phyloP scores from a whole-genome alignment of 306 rosid species.

The Albizia julibrissin region DNA sequence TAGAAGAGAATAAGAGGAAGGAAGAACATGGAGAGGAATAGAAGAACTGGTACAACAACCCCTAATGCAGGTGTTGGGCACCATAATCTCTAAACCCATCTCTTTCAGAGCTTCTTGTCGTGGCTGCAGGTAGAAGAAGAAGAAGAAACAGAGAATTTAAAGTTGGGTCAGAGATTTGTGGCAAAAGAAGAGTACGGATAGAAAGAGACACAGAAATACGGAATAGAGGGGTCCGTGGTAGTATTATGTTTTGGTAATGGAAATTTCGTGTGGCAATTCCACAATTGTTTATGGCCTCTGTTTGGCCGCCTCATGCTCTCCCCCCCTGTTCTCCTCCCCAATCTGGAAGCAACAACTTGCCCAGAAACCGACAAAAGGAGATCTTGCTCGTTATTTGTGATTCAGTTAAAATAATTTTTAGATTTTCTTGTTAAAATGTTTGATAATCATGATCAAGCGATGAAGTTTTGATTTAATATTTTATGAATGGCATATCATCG shows the following conservation, averaged over 20 bases:
- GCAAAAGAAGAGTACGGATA: neutral
- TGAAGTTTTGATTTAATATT: too few species aligned
- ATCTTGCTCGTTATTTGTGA: neutral
- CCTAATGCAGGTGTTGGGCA: constrained; percentile 84
- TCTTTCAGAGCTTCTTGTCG: constrained; percentile 9
- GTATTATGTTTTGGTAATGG: constrained; percentile 5
- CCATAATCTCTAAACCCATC: constrained; percentile 62
- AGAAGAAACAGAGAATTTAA: neutral
- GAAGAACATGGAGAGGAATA: constrained; percentile 83
- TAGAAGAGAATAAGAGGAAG: constrained; percentile 69
- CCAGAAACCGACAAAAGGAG: neutral
- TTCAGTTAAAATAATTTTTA: neutral
- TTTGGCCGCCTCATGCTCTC: neutral
- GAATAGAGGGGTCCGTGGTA: neutral
- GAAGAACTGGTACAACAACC: constrained; percentile 79
- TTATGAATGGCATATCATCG: too few species aligned
- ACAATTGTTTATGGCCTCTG: neutral
- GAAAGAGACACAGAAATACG: neutral
- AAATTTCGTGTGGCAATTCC: constrained; percentile 11
- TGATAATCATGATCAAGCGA: too few species aligned
- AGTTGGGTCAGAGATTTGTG: neutral
- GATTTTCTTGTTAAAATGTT: too few species aligned
- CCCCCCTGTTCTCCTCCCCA: neutral
- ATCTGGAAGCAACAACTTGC: neutral
- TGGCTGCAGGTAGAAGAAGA: neutral